A percentile compares a stretch with the other conserved stretches of the same genome.
Evolutionary conservation across 257 asterid species (phyloP).

Genomic region (Solanum peruvianum): DNA sequence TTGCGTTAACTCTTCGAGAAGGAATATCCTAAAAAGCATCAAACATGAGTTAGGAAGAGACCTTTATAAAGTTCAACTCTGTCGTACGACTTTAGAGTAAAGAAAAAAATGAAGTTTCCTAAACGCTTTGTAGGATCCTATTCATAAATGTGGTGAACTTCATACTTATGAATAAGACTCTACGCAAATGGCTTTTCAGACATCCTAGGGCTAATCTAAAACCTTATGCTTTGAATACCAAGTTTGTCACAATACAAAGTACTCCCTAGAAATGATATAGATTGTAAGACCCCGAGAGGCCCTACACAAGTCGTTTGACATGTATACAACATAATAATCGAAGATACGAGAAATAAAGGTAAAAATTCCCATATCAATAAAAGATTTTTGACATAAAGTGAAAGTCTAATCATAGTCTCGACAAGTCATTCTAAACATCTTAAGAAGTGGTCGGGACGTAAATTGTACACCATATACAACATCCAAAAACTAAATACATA

Average conservation of each 20-base stretch:
- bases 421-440: not conserved
- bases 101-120: not conserved
- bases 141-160: not conserved
- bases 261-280: not conserved
- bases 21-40: not conserved
- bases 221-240: not conserved
- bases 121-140: not conserved
- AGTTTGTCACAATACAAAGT: not conserved
- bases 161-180: not conserved
- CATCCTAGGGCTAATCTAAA: not conserved
- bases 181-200: no score
- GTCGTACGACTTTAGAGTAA: not conserved
- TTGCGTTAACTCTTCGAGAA: not conserved
- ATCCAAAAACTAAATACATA: not conserved
- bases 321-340: not conserved
- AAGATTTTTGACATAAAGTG: not conserved
- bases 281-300: no score
- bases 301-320: not conserved
- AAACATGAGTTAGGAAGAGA: not conserved
- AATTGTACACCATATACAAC: not conserved
- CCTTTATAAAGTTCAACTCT: not conserved
- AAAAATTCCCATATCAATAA: not conserved
- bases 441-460: not conserved
- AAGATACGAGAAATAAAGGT: not conserved
- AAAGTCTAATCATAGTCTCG: no score